phyloP scores from a whole-genome alignment of 2,329 filamentous ascomycete species.

The Blastomyces percursus region DNA sequence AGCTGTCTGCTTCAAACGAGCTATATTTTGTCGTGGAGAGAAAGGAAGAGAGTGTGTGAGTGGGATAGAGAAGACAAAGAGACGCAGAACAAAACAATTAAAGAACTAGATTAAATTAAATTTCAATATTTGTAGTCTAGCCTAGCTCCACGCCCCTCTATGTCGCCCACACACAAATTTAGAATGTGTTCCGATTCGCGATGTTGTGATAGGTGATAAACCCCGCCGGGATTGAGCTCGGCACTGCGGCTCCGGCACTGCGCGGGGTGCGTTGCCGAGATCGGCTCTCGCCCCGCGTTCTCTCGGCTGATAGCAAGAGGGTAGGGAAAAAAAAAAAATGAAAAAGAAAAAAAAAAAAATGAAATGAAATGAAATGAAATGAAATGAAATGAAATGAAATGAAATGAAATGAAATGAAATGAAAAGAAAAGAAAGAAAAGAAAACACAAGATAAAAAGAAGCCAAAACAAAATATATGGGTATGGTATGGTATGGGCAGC shows the following conservation, averaged over 20 bases:
- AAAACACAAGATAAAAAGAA: background rate
- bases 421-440: background rate
- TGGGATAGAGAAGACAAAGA: background rate
- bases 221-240: background rate
- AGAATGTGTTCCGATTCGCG: background rate
- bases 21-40: no score
- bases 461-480: no score
- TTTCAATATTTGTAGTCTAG: background rate
- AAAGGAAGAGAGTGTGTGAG: background rate
- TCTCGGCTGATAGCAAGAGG: background rate
- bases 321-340: background rate
- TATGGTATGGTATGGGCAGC: no score
- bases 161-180: background rate
- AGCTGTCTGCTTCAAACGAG: background rate
- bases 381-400: background rate
- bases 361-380: no score
- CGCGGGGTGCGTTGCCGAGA: slow-evolving; percentile 1
- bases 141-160: background rate
- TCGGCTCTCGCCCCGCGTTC: background rate
- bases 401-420: no score
- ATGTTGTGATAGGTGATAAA: background rate
- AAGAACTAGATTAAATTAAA: background rate
- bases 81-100: background rate
- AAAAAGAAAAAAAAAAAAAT: background rate
- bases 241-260: background rate